A percentile compares a stretch with the other conserved stretches of the same genome.
These are phyloP conservation scores for Oryza nivara DNA, from an alignment of 176 grass and related monocot genomes.

Conservation along the genomic window DNA sequence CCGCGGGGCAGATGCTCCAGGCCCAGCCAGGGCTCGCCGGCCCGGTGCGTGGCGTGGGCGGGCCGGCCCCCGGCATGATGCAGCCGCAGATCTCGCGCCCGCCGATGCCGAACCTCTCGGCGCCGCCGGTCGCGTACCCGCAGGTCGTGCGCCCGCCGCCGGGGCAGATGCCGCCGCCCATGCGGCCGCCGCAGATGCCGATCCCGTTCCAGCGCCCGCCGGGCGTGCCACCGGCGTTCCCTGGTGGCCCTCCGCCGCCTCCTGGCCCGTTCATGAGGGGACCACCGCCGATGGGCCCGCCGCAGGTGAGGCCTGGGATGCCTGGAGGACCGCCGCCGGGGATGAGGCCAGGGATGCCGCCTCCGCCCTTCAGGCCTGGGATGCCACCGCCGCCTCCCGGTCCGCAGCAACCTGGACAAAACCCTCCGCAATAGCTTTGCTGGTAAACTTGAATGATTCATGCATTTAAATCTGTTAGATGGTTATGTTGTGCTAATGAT, in stretches of 20 bases:
- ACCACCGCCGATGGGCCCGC: constrained; percentile 68
- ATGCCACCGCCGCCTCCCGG: constrained; percentile 82
- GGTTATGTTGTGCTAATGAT: not conserved
- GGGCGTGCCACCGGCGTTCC: constrained; percentile 62
- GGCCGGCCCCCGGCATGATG: constrained; percentile 92
- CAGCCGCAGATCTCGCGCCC: constrained; percentile 92
- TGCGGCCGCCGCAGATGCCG: constrained; percentile 49
- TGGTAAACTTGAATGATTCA: constrained; percentile 41
- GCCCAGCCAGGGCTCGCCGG: constrained; percentile 83
- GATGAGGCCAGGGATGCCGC: constrained; percentile 90
- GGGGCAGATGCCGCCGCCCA: constrained; percentile 34
- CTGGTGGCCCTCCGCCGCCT: constrained; percentile 50
- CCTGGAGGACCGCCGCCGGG: constrained; percentile 69
- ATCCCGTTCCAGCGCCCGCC: constrained; percentile 73
- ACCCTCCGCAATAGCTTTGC: constrained; percentile 60
- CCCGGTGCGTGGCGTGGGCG: constrained; percentile 76
- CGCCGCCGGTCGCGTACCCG: constrained; percentile 73
- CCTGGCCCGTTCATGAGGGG: constrained; percentile 55
- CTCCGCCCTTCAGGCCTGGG: constrained; percentile 66
- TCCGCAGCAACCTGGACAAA: constrained; percentile 85
- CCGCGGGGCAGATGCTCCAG: constrained; percentile 81
- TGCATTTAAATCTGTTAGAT: not conserved
- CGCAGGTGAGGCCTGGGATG: constrained; percentile 71
- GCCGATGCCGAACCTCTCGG: constrained; percentile 77
- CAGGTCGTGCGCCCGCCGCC: constrained; percentile 76